A percentile compares a stretch with the other conserved stretches of the same genome.
These are phyloP conservation scores for Leishmania gerbilli DNA, from an alignment of 208 protist species.

Conservation along the genomic window DNA sequence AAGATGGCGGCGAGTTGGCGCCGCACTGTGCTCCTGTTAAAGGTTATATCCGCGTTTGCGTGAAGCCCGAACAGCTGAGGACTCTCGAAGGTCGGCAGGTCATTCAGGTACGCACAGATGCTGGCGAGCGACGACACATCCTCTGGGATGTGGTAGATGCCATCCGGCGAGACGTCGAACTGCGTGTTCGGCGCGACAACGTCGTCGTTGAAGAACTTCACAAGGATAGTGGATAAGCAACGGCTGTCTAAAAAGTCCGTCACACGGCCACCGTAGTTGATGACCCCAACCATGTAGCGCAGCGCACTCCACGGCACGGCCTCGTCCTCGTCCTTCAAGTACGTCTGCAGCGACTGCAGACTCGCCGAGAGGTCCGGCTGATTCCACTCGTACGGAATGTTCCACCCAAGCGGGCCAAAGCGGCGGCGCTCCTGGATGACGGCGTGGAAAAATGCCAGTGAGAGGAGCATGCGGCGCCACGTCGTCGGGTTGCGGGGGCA, in stretches of 20 bases:
- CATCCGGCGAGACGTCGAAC: constrained; percentile 83
- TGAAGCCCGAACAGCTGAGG: constrained; percentile 97
- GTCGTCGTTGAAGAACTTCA: constrained; percentile 76
- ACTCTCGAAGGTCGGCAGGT: constrained; percentile 91
- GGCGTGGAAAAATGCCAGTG: constrained; percentile 95
- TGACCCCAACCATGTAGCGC: constrained; percentile 92
- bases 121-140: constrained; percentile 63
- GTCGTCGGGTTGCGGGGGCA: constrained; percentile 71
- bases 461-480: constrained; percentile 96
- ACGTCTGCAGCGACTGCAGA: constrained; percentile 79
- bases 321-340: constrained; percentile 61
- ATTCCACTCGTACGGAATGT: constrained; percentile 97
- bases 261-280: constrained; percentile 96
- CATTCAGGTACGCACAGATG: constrained; percentile 76
- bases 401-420: constrained; percentile 95
- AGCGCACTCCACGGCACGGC: constrained; percentile 87
- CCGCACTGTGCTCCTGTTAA: constrained; percentile 88
- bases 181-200: constrained; percentile 51
- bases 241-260: constrained; percentile 94
- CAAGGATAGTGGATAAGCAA: constrained; percentile 75
- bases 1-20: constrained; percentile 88
- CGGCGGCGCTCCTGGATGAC: constrained; percentile 94
- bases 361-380: constrained; percentile 91
- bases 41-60: constrained; percentile 95
- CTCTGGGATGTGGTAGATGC: constrained; percentile 85